Base-by-base conservation (phyloP, 140 eudicot genomes). In the Erigeron philadelphicus region DNA sequence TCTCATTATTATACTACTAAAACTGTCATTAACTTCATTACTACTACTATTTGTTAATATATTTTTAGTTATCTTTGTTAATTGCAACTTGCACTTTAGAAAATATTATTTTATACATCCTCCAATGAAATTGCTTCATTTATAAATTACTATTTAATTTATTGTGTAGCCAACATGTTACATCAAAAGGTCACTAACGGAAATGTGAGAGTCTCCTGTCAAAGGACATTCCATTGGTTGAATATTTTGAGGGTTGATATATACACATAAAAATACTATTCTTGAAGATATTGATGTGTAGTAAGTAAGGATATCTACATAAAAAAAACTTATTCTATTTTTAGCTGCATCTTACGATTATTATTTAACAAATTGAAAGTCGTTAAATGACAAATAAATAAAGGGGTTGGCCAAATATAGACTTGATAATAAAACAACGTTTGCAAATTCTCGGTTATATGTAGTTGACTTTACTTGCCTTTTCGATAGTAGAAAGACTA, bases 391-490 rank as follows among this genome's bases (percentile, higher is more conserved):
- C 23, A 53, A 21, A 15, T 7, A 18, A 64, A 2, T 44, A 1
- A n/a, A 15, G n/a, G n/a, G 59, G 3, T 13, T 72, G 41, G 52
- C 49, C 17, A 3, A 11, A 57, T 52, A 52, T 78, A 7, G 38
- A 60, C 45, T 25, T 66, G 67, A 46, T 38, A 23, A 11, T 41
- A n/a, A 48, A 68, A 8, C 11, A 60, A 73, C 52, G 11, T 12
- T 41, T 19, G 48, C 19, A 11, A 60, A 10, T 11, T 68, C 35
- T 68, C 25, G 61, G 11, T 48, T 40, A 49, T 53, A 38, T 66
- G 73, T 31, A 38, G 83, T 78, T 82, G 81, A 81, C 80, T 72
- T 70, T 66, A 55, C 18, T 54, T 50, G 60, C 66, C 76, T 59
- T 64, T 74, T 78, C 62, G 71, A 72, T 65, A 68, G 49, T 47